phyloP scores from a whole-genome alignment of 1,284 basidiomycete genomes.

The Anthracocystis walkeri region DNA sequence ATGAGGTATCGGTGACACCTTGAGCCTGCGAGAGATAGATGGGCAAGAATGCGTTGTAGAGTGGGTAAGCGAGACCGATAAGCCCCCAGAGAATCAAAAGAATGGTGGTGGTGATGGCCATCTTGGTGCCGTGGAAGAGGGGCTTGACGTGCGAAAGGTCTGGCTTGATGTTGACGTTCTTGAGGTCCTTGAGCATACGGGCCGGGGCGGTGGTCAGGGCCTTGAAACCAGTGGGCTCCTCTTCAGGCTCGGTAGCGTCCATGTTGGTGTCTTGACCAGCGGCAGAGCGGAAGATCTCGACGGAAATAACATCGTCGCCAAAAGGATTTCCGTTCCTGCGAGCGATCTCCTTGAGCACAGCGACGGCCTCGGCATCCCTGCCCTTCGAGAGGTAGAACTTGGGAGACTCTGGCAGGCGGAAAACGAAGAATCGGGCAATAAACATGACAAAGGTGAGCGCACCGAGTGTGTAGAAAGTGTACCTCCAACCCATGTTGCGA shows the following conservation, averaged over 20 bases:
- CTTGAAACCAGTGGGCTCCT: slow-evolving; percentile 31
- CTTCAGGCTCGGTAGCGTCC: slow-evolving; percentile 26
- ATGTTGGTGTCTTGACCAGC: slow-evolving; percentile 64
- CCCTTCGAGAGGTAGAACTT: slow-evolving; percentile 68
- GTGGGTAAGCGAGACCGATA: slow-evolving; percentile 69
- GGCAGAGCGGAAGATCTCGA: slow-evolving; percentile 64
- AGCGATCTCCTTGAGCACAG: slow-evolving; percentile 63
- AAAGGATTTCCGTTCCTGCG: slow-evolving; percentile 59
- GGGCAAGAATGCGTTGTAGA: slow-evolving; percentile 68
- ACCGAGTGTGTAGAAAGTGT: slow-evolving; percentile 66
- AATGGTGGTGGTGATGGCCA: slow-evolving; percentile 62
- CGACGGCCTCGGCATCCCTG: slow-evolving; percentile 67
- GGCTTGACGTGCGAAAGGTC: slow-evolving; percentile 64
- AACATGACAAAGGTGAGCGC: slow-evolving; percentile 64
- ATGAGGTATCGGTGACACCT: slow-evolving; percentile 23
- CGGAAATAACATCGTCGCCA: slow-evolving; percentile 64
- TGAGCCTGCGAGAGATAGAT: slow-evolving; percentile 58
- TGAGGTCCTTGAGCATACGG: slow-evolving; percentile 24
- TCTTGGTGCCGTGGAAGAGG: slow-evolving; percentile 56
- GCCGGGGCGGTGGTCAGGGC: slow-evolving; percentile 22
- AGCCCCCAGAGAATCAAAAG: slow-evolving; percentile 65
- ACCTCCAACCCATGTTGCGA: slow-evolving; percentile 66
- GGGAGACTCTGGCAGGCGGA: slow-evolving; percentile 68
- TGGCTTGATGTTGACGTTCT: slow-evolving; percentile 41
- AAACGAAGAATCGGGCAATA: slow-evolving; percentile 64